Base-by-base conservation (phyloP, 129 eudicot genomes). In the Escallonia herrerae region DNA sequence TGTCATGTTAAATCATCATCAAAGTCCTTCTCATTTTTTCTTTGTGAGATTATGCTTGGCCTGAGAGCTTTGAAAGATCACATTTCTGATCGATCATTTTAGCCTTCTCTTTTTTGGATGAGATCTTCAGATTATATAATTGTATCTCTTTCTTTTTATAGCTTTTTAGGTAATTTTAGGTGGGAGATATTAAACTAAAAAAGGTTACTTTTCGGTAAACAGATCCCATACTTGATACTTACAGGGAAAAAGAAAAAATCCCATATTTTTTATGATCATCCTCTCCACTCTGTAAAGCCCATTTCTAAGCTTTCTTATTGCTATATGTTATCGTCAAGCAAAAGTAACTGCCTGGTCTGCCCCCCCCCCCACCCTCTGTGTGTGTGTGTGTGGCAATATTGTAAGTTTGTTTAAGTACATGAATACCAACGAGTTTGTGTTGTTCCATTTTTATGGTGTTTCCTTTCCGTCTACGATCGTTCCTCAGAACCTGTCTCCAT, bases 401-500 rank as follows among this genome's bases (percentile, higher is more conserved):
- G 33, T 22, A 22, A 22, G 33, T 22, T 22, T 22, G 33, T 22
- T 22, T 22, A 22, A 22, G 33, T 22, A 22, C 33, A 22, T 22
- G 33, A 22, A 22, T 22, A 22, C 33, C 33, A 22, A 22, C 33
- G 1, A 22, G 1, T 22, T 22, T 22, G 33, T 22, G 1, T 22
- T 22, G 1, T 22, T 22, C 48, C 22, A 15, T 40, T 58, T 40
- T 46, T 40, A 53, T 9, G 46, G 41, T 41, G 40, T 47, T 53
- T 77, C 49, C 59, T 66, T 73, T 61, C 11, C 43, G 64, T 71
- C 60, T 60, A 69, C 66, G 61, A 59, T 80, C 55, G 79, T 52
- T 66, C 62, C 59, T 60, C 62, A 73, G 62, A 73, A 46, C 79
- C 72, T 80, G 96, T 81, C 96, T 84, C 96, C 74, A 75, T 78